Percentiles rank a stretch among this genome's conserved stretches.
Evolutionary conservation across 257 asterid genomes (phyloP).

Genomic region (Solanum sitiens): DNA sequence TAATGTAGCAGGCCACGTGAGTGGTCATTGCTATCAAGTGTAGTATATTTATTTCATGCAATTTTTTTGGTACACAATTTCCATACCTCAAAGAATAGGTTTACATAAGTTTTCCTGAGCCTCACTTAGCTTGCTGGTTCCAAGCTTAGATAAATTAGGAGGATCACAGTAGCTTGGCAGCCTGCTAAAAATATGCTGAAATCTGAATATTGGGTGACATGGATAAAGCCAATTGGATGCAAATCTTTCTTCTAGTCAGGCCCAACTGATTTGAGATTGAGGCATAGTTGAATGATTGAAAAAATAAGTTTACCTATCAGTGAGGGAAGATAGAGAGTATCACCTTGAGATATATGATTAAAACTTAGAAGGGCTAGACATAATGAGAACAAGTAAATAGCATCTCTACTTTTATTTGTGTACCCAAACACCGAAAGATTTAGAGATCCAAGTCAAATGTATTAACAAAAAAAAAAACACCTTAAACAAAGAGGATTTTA

Average conservation of each 20-base stretch:
- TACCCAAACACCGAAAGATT: not conserved
- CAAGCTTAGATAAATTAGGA: not conserved
- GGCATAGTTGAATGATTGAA: not conserved
- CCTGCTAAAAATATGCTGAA: not conserved
- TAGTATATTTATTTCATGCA: not conserved
- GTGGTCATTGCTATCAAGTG: not conserved
- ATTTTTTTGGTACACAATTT: not conserved
- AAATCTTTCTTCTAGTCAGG: not conserved
- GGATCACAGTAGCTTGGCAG: not conserved
- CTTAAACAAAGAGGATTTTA: not conserved
- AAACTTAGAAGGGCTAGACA: not conserved
- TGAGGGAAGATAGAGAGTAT: not conserved
- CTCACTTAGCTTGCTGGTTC: not conserved
- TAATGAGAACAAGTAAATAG: not conserved
- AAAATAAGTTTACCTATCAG: not conserved
- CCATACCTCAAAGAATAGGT: not conserved
- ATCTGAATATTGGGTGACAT: not conserved
- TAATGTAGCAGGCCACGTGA: not conserved
- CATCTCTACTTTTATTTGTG: not conserved
- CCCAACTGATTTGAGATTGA: not conserved
- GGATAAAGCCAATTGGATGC: not conserved
- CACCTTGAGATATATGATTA: not conserved
- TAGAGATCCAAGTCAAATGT: not conserved
- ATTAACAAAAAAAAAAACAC: not conserved
- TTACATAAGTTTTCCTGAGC: not conserved